Evolutionary conservation across 108 stramenopile species (phyloP), one percentile per base, ranked within the genome.

Genomic region (Discostella pseudostelligera): DNA sequence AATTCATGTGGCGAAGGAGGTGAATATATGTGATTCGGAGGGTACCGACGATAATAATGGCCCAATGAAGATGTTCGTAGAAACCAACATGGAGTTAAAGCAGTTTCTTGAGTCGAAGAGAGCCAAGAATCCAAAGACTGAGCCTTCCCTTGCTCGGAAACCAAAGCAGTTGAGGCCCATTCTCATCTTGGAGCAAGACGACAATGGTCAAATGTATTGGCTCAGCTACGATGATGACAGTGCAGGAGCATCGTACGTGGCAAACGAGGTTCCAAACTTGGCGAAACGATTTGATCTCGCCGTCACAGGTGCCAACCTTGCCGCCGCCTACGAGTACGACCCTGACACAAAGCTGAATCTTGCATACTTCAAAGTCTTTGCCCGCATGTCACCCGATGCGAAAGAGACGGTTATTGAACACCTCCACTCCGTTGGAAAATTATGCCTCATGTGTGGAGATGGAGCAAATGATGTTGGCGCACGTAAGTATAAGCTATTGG

Each of bases 361-460:
- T 7, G 84, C 72, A 11, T 80, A 90, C 71, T 87, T 97, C 62
- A 90, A 94, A 29, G 92, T 98, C 7, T 98, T 96, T 78, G 95
- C 97, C 20, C 76, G 97, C 17, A 98, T 97, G 96, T 87, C 91
- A 12, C 97, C 97, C 50, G 96, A 97, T 73, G 96, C 88, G 17
- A 98, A 98, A 70, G 97, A 97, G 75, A 90, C 82, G 19, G 89
- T 98, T 0, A 96, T 98, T 61, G 84, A 87, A 56, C 86, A 87
- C 51, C 79, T 96, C 14, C 91, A 96, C 70, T 84, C 85, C 17
- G 81, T 88, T 9, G 94, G 89, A 20, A 72, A 70, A 44, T 76
- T 87, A 17, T 93, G 94, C 68, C 64, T 98, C 20, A 98, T 98
- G 97, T 98, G 97, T 59, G 97, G 97, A 40, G 96, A 97, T 63